Conservation (phyloP, 192 early-diverging fungal genomes). For the Coemansia sp. region DNA sequence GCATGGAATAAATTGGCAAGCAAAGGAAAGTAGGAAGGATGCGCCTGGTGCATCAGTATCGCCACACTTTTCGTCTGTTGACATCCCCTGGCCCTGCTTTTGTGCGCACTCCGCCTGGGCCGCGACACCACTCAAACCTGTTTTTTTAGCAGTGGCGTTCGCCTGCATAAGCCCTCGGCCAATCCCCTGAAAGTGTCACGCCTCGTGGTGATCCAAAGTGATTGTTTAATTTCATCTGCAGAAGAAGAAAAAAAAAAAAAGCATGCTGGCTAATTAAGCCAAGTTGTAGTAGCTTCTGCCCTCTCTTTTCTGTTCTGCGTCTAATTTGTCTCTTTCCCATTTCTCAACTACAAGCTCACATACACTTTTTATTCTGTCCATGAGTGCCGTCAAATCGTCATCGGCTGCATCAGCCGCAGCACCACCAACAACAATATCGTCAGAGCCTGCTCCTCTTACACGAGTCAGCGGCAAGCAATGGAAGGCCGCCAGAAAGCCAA, state of each 20-base stretch:
- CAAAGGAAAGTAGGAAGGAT: background rate
- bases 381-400: background rate
- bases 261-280: background rate
- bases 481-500: conserved; percentile 47
- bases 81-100: conserved; percentile 9
- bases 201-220: background rate
- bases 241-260: conserved; percentile 10
- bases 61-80: background rate
- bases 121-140: background rate
- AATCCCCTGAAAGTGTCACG: conserved; percentile 1
- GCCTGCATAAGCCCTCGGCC: background rate
- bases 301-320: background rate
- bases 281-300: background rate
- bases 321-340: background rate
- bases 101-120: background rate
- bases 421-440: background rate
- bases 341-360: background rate
- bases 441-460: conserved; percentile 25
- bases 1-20: conserved; percentile 1
- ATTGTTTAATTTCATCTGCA: background rate
- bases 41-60: conserved; percentile 1
- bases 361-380: background rate
- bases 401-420: conserved; percentile 15
- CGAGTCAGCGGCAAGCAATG: conserved; percentile 51
- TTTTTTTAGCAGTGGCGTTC: background rate